Conservation (phyloP, 176 grass and related monocot genomes). For the Bromus sterilis region DNA sequence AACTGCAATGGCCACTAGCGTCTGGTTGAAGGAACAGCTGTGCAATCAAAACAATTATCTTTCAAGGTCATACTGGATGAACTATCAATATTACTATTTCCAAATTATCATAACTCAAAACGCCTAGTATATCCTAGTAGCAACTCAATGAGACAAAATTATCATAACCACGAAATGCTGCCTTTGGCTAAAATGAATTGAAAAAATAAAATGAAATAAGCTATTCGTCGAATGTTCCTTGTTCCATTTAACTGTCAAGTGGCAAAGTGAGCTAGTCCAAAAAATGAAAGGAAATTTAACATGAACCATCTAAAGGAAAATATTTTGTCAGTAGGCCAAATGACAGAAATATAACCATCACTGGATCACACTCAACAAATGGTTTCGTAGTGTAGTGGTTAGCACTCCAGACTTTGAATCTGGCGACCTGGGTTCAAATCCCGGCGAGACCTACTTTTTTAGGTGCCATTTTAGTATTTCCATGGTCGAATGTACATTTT, state of each 20-base stretch:
- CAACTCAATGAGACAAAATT: background rate
- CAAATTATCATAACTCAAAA: background rate
- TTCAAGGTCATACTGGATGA: background rate
- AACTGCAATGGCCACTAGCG: background rate
- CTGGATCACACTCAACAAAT: background rate
- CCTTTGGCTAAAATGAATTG: background rate
- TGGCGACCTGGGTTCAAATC: conserved; percentile 99
- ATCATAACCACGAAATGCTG: background rate
- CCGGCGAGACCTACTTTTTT: conserved; percentile 22
- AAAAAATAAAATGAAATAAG: background rate
- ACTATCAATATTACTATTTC: background rate
- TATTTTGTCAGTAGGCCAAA: background rate
- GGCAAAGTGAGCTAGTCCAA: background rate
- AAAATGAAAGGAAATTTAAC: background rate
- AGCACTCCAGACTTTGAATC: conserved; percentile 99
- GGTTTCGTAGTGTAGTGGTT: conserved; percentile 91
- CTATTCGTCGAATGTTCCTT: background rate
- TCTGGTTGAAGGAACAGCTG: background rate
- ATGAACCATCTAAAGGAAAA: background rate
- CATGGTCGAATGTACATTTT: background rate
- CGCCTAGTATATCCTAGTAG: background rate
- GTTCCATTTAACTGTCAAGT: background rate
- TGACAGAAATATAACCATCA: background rate
- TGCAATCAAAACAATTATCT: background rate
- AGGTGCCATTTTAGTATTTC: background rate